Conservation (phyloP, 2,329 filamentous ascomycete genomes). For the Tympanopsis confertula region DNA sequence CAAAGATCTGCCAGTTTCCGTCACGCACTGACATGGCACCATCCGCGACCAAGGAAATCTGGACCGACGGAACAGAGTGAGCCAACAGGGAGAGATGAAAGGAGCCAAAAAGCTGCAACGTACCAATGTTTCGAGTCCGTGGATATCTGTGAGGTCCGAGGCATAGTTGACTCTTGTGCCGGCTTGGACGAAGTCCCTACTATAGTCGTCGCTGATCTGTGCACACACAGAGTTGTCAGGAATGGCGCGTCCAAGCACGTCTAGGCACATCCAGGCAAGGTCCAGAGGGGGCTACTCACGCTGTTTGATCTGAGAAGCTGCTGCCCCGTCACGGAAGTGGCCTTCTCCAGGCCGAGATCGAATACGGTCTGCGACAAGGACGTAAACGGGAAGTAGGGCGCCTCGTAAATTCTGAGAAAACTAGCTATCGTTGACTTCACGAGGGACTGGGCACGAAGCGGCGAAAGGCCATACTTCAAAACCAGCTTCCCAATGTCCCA, state of each 20-base stretch:
- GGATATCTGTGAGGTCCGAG: conserved; percentile 74
- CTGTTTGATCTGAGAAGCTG: conserved; percentile 59
- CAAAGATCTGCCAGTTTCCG: conserved; percentile 92
- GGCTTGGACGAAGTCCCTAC: conserved; percentile 76
- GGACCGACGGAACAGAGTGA: neutral
- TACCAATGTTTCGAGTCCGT: conserved; percentile 78
- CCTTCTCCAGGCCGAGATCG: conserved; percentile 53
- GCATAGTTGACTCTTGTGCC: conserved; percentile 91
- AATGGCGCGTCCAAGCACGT: neutral
- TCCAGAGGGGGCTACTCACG: conserved; percentile 15
- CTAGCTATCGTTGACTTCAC: conserved; percentile 60
- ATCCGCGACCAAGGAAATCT: conserved; percentile 77
- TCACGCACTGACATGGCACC: conserved; percentile 69
- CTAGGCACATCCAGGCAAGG: too few relatives aligned
- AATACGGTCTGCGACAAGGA: conserved; percentile 60
- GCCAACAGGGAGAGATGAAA: too few relatives aligned
- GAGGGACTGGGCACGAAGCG: conserved; percentile 60
- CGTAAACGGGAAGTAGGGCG: conserved; percentile 72
- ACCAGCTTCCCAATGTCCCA: conserved; percentile 71
- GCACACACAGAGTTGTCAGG: conserved; percentile 4
- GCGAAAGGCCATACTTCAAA: conserved; percentile 76
- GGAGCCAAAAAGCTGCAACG: too few relatives aligned
- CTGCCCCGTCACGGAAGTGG: conserved; percentile 61
- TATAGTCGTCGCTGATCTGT: conserved; percentile 53
- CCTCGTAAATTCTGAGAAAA: conserved; percentile 72